These are phyloP conservation scores for Vitis hybrid DNA, from an alignment of 177 flowering plant genomes.

Conservation along the genomic window DNA sequence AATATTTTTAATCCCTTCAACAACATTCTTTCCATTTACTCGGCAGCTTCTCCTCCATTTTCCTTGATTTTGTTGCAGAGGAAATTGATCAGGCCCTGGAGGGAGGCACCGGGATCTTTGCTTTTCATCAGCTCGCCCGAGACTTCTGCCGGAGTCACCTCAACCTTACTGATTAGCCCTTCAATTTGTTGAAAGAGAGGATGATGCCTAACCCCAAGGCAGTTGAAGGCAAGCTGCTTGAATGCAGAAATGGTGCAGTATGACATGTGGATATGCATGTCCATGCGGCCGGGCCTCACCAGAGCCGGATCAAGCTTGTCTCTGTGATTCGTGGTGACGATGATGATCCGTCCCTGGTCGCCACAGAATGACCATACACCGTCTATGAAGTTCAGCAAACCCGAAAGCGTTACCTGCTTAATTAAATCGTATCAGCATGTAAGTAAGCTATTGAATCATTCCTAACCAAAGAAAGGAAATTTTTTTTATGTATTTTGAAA, in stretches of 20 bases:
- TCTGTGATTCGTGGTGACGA: constrained; percentile 37
- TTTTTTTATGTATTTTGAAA: too few relatives aligned
- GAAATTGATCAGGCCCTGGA: constrained; percentile 23
- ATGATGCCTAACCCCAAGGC: constrained; percentile 23
- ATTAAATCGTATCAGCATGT: too few relatives aligned
- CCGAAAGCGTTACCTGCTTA: constrained; percentile 26
- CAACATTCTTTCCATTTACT: too few relatives aligned
- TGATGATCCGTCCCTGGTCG: constrained; percentile 33
- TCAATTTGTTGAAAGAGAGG: constrained; percentile 24
- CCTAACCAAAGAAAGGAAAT: too few relatives aligned
- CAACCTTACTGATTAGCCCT: constrained; percentile 1
- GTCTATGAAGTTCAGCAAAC: constrained; percentile 34
- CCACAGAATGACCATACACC: constrained; percentile 46
- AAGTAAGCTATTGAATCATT: too few relatives aligned
- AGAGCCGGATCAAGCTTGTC: constrained; percentile 36
- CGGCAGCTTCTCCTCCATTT: too few relatives aligned
- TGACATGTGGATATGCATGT: constrained; percentile 39
- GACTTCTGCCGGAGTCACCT: constrained; percentile 39
- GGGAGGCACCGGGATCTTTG: constrained; percentile 26
- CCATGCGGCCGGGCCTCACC: constrained; percentile 42
- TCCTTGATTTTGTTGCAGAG: constrained; percentile 23
- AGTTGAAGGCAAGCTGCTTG: constrained; percentile 29
- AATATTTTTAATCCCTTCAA: too few relatives aligned
- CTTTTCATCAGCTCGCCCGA: constrained; percentile 36
- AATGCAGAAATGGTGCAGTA: constrained; percentile 31